These are phyloP conservation scores for Zelonia costaricensis DNA, from an alignment of 208 protist genomes.

Conservation along the genomic window DNA sequence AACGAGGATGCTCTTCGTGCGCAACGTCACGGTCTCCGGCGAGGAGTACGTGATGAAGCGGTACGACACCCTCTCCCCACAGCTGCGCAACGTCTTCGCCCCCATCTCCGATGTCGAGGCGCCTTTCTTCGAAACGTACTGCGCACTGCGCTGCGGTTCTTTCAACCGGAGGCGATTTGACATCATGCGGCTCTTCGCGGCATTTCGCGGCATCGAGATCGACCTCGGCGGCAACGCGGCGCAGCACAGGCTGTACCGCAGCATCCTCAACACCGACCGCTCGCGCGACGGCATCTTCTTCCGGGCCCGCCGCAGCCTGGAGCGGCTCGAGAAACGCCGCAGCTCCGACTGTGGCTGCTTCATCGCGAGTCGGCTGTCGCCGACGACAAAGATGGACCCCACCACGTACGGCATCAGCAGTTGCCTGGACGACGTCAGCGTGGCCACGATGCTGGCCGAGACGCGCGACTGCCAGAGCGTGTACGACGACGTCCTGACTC, in stretches of 20 bases:
- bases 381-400: conserved; percentile 18
- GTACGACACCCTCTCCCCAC: conserved; percentile 37
- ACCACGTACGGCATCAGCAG: conserved; percentile 51
- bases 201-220: conserved; percentile 54
- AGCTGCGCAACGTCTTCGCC: conserved; percentile 45
- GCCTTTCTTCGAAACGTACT: conserved; percentile 68
- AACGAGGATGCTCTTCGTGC: conserved; percentile 30
- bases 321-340: conserved; percentile 31
- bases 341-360: conserved; percentile 69
- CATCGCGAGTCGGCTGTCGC: conserved; percentile 18
- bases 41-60: conserved; percentile 26
- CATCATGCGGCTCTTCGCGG: conserved; percentile 64
- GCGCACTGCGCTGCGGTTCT: conserved; percentile 48
- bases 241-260: conserved; percentile 40
- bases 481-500: conserved; percentile 77
- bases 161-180: conserved; percentile 55
- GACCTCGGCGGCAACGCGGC: conserved; percentile 7
- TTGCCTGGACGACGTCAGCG: conserved; percentile 46
- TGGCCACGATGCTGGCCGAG: conserved; percentile 62
- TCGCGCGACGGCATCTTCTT: conserved; percentile 63
- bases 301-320: conserved; percentile 52
- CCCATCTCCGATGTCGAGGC: conserved; percentile 70
- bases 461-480: conserved; percentile 61
- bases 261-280: conserved; percentile 50
- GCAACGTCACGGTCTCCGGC: conserved; percentile 21